phyloP scores from a whole-genome alignment of 2,329 filamentous ascomycete genomes.

The Diaporthe ilicicola region DNA sequence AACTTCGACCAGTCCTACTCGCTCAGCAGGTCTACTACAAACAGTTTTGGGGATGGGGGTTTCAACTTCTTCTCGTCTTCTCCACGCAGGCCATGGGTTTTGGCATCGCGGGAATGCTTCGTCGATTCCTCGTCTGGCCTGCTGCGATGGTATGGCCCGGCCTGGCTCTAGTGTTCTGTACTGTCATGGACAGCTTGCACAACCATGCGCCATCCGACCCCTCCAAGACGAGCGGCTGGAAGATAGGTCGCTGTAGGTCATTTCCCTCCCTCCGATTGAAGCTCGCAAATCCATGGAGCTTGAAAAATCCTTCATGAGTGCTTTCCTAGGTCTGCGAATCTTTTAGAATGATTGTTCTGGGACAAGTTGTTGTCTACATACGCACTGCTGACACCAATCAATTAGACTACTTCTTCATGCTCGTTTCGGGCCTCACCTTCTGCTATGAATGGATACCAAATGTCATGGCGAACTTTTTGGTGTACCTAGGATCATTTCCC shows the following conservation, averaged over 20 bases:
- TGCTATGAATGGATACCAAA: constrained; percentile 29
- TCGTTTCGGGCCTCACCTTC: background rate
- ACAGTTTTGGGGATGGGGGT: constrained; percentile 43
- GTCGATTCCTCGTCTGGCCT: constrained; percentile 47
- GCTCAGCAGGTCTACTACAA: constrained; percentile 44
- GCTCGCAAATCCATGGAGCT: too few relatives aligned
- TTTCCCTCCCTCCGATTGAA: too few relatives aligned
- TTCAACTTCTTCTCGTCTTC: constrained; percentile 42
- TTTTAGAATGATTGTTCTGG: too few relatives aligned
- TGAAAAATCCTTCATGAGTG: too few relatives aligned
- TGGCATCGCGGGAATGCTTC: constrained; percentile 44
- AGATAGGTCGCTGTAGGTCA: constrained; percentile 21
- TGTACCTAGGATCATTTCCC: constrained; percentile 2
- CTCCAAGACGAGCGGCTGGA: constrained; percentile 27
- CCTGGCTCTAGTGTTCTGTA: constrained; percentile 43
- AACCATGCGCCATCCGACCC: constrained; percentile 30
- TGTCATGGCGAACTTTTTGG: constrained; percentile 28
- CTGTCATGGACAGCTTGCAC: constrained; percentile 45
- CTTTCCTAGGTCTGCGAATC: too few relatives aligned
- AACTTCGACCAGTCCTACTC: constrained; percentile 33
- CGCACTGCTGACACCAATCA: background rate
- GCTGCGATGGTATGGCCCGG: constrained; percentile 45
- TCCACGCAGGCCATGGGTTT: constrained; percentile 46
- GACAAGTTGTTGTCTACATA: too few relatives aligned
- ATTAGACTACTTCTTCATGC: constrained; percentile 19